Evolutionary conservation across 2,329 filamentous ascomycete genomes (phyloP).

Genomic region (Fusarium burgessii): DNA sequence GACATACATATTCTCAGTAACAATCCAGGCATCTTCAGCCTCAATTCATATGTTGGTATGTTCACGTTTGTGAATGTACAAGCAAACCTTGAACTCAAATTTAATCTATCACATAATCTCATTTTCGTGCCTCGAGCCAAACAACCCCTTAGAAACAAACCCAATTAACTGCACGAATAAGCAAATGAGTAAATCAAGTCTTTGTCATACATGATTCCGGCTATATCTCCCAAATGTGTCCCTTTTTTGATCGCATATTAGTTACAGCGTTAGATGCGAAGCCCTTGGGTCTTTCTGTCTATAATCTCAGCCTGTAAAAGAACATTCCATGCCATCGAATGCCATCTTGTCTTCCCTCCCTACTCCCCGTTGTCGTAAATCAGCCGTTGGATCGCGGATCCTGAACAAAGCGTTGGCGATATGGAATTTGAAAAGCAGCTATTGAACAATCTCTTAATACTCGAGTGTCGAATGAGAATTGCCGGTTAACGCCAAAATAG

Average conservation of each 20-base stretch:
- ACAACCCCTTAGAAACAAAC: constrained; percentile 35
- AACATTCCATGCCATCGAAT: constrained; percentile 47
- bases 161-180: constrained; percentile 38
- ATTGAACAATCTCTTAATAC: constrained; percentile 38
- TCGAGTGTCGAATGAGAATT: constrained; percentile 25
- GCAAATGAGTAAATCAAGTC: constrained; percentile 45
- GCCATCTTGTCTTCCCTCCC: constrained; percentile 45
- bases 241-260: constrained; percentile 54
- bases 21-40: not conserved
- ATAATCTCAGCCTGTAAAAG: constrained; percentile 52
- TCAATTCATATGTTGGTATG: not conserved
- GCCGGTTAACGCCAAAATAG: constrained; percentile 41
- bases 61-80: constrained; percentile 7
- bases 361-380: constrained; percentile 42
- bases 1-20: not conserved
- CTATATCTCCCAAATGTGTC: constrained; percentile 49
- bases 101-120: constrained; percentile 41
- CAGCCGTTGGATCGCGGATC: constrained; percentile 42
- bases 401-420: constrained; percentile 43
- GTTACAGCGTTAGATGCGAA: constrained; percentile 52
- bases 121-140: constrained; percentile 35
- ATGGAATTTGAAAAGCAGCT: constrained; percentile 24
- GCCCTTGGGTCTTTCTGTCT: constrained; percentile 51
- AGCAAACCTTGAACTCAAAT: constrained; percentile 31
- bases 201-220: constrained; percentile 52